Base-by-base conservation (phyloP, 2,329 filamentous ascomycete genomes). In the Colletotrichum neosansevieriae region DNA sequence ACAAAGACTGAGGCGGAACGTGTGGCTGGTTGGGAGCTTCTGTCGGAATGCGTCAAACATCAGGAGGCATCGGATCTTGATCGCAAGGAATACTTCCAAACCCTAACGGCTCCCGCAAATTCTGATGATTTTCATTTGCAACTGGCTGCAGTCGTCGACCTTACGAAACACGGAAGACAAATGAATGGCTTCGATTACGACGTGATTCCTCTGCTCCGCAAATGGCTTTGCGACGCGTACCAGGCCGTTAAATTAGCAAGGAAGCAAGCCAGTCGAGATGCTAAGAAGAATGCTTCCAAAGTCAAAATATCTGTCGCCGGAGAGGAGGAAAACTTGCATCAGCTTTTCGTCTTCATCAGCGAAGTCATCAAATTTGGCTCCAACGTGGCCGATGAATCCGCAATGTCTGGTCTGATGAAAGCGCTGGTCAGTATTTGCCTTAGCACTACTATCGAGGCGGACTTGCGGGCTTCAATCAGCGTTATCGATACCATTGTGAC, bases 351-450 rank as follows among this genome's bases (percentile, higher is more conserved):
- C 12, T 92, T 90, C 71, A 83, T 91, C 61, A 85, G 86, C 65
- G 88, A 92, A 70, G 84, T 93, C 61, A 88, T 92, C 80, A 93
- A 92, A 75, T 94, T 92, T 82, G 93, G 91, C 75, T 91, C 89
- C 76, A 91, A 90, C 72, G 85, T 89, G 36, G 88, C 91, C 24
- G 85, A 86, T 71, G 89, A 92, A 71, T 79, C 84, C 36, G 87
- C 90, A 51, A 83, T 92, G 19, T 84, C 84, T 58, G 81, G 82
- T 3, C 79, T 94, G 60, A 86, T 94, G 64, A 84, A 88, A 64
- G 84, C 84, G 12, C 79, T 92, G 9, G 82, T 93, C 51, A 79
- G 83, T 60, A 92, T 94, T 51, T 93, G 91, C 78, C 86, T 89
- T 76, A 88, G 85, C 72, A 94, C 92, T 1, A 89, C 85, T 57